Evolutionary conservation across 257 asterid genomes (phyloP), one percentile per base, ranked within the genome.

Genomic region (Solanum neorickii): DNA sequence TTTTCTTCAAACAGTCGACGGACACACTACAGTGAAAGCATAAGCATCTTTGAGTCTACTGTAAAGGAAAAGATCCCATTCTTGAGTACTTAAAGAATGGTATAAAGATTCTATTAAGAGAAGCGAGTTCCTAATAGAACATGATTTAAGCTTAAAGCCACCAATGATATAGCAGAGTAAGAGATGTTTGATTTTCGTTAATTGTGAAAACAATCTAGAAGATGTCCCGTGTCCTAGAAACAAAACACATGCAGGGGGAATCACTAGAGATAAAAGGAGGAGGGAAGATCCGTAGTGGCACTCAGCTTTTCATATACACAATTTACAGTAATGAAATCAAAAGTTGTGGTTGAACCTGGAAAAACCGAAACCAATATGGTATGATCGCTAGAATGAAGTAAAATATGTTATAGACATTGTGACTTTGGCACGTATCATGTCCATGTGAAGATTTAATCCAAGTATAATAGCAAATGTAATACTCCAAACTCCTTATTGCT

Each of bases 331-430:
- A 59, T 29, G n/a, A 44, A 59, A 69, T 39, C 41, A 69, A 37
- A 87, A 65, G 60, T 21, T 47, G 35, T 31, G 16, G 44, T 68
- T 70, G 90, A 49, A 96, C 98, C 98, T 94, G 98, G 83, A 94
- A 94, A 91, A 93, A 93, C 76, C 98, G 98, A 78, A 94, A 90
- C 98, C 98, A 96, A 86, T 91, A 94, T 44, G 98, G 98, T 88
- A 94, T 60, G 86, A 93, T 93, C 74, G 95, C 98, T 73, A 94
- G 87, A 33, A 96, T 87, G 87, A 94, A 94, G 87, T 94, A 92
- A 91, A 96, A 96, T 62, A 90, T 90, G 66, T 90, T 94, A 85
- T 94, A 96, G 82, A 91, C 90, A 78, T 93, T 88, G 73, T 88
- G 91, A 82, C 69, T 84, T 80, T 87, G 83, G 92, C 98, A 94